These are phyloP conservation scores for Claviceps digitariae DNA, from an alignment of 2,329 filamentous ascomycete genomes.

Conservation along the genomic window DNA sequence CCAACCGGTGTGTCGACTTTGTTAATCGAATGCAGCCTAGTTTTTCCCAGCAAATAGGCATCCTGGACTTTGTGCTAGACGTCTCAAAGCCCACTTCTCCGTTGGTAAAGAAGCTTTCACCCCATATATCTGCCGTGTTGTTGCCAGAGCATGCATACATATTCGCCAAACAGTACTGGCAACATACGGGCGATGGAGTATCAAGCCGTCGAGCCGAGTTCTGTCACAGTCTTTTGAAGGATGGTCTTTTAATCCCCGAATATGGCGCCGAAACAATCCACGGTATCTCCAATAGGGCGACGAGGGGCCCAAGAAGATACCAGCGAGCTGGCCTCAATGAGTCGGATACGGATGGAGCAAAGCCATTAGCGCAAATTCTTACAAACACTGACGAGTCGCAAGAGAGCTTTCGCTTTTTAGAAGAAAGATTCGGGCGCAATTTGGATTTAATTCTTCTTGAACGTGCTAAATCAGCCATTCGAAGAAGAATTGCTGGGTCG, in stretches of 20 bases:
- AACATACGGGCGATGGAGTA: constrained; percentile 85
- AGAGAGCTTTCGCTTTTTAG: constrained; percentile 71
- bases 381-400: constrained; percentile 26
- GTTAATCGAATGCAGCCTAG: constrained; percentile 44
- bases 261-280: constrained; percentile 13
- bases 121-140: constrained; percentile 56
- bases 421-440: constrained; percentile 89
- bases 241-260: constrained; percentile 41
- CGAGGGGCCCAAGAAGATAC: constrained; percentile 70
- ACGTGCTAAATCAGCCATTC: constrained; percentile 75
- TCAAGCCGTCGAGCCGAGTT: constrained; percentile 89
- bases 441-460: constrained; percentile 65
- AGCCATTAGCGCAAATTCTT: constrained; percentile 7
- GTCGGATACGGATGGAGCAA: constrained; percentile 9
- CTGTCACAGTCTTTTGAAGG: constrained; percentile 60
- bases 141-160: constrained; percentile 54
- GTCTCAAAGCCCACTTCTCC: constrained; percentile 35
- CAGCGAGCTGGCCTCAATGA: constrained; percentile 37
- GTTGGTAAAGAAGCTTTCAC: constrained; percentile 39
- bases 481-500: constrained; percentile 76
- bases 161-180: constrained; percentile 90
- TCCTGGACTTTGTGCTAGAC: constrained; percentile 52
- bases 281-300: constrained; percentile 22
- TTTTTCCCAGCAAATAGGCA: constrained; percentile 32
- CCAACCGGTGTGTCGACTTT: constrained; percentile 63